phyloP scores from a whole-genome alignment of 2,329 filamentous ascomycete species.

The Neocatenulostroma microsporum region DNA sequence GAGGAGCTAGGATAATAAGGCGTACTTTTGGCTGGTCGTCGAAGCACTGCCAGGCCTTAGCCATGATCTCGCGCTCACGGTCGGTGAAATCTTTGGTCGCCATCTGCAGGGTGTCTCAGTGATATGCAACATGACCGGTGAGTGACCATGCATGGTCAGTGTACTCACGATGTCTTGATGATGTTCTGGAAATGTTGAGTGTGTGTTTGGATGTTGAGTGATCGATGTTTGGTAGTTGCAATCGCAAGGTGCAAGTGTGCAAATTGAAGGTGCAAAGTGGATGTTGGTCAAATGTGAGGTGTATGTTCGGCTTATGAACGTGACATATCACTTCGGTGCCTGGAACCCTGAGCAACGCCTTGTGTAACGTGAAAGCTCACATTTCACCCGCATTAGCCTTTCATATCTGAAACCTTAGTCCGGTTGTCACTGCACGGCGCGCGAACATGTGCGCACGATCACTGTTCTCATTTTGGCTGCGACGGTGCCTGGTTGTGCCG shows the following conservation, averaged over 20 bases:
- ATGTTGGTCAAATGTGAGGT: background rate
- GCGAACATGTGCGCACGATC: no score
- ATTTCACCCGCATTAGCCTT: no score
- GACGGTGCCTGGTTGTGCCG: no score
- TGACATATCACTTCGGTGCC: no score
- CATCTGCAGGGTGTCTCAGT: background rate
- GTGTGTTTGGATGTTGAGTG: background rate
- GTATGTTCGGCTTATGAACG: no score
- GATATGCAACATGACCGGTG: background rate
- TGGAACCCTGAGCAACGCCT: no score
- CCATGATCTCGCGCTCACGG: constrained; percentile 18
- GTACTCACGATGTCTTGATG: constrained; percentile 4
- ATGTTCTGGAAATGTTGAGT: constrained; percentile 4
- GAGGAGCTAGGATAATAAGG: background rate
- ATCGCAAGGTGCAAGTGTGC: background rate
- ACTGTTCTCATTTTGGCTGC: no score
- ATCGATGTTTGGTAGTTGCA: no score
- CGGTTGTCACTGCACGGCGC: no score
- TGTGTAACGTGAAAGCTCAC: no score
- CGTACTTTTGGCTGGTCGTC: constrained; percentile 18
- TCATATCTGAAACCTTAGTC: no score
- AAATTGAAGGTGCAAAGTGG: background rate
- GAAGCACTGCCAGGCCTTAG: constrained; percentile 18
- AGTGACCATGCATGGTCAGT: no score
- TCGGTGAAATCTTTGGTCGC: constrained; percentile 11